Evolutionary conservation across 306 rosid species (phyloP).

Genomic region (Cercis canadensis): DNA sequence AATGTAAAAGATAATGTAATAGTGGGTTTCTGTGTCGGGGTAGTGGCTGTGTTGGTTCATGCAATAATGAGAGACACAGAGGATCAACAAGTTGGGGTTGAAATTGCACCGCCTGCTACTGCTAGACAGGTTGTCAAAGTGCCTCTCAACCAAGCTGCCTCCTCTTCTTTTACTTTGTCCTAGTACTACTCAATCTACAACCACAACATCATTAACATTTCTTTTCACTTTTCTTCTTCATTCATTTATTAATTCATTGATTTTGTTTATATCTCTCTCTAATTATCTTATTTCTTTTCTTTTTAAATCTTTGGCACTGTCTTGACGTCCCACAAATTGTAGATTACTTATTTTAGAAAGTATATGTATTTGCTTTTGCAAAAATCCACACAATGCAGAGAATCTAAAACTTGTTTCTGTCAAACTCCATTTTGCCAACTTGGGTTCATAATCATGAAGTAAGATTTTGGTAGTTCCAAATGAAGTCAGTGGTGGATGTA

Average conservation of each 20-base stretch:
- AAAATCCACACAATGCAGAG: too few relatives aligned
- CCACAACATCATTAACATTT: background rate
- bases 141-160: conserved; percentile 66
- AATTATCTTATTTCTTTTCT: too few relatives aligned
- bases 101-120: background rate
- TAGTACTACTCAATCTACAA: background rate
- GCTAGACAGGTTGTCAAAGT: conserved; percentile 43
- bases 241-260: background rate
- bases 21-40: conserved; percentile 44
- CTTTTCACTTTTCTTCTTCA: background rate
- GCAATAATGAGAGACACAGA: conserved; percentile 59
- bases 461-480: too few relatives aligned
- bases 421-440: too few relatives aligned
- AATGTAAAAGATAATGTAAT: conserved; percentile 52
- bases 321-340: too few relatives aligned
- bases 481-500: too few relatives aligned
- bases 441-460: too few relatives aligned
- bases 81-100: conserved; percentile 52
- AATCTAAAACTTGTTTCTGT: too few relatives aligned
- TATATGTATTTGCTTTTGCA: too few relatives aligned
- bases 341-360: too few relatives aligned
- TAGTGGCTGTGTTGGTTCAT: conserved; percentile 49
- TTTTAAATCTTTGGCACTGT: too few relatives aligned
- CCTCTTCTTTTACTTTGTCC: conserved; percentile 61
- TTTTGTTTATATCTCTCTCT: background rate